These are phyloP conservation scores for Mycothermus thermophilus DNA, from an alignment of 495 filamentous ascomycete species.

Conservation along the genomic window DNA sequence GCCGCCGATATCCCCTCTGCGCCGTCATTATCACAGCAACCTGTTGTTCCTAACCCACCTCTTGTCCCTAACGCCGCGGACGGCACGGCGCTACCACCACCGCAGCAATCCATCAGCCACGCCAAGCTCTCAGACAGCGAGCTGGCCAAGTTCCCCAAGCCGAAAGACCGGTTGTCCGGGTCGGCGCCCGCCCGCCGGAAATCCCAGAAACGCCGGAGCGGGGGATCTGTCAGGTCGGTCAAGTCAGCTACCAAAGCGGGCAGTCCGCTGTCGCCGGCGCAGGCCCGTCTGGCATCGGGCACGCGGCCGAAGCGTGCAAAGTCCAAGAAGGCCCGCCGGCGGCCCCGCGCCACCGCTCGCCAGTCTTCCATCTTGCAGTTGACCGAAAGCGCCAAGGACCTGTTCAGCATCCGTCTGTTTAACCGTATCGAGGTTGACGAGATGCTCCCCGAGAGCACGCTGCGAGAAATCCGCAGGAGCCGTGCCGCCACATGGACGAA, in stretches of 20 bases:
- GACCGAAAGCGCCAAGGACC: conserved; percentile 33
- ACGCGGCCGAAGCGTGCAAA: conserved; percentile 26
- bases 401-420: conserved; percentile 32
- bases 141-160: conserved; percentile 7
- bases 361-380: conserved; percentile 32
- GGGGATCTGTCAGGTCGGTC: conserved; percentile 12
- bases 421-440: conserved; percentile 36
- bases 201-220: conserved; percentile 16
- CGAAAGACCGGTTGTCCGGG: conserved; percentile 1
- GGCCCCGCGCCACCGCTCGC: conserved; percentile 16
- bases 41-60: too few species aligned
- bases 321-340: conserved; percentile 24
- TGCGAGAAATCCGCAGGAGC: conserved; percentile 27
- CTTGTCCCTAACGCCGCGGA: too few species aligned
- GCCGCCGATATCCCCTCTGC: not conserved
- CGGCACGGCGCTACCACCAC: conserved; percentile 31
- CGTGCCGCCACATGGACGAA: conserved; percentile 13
- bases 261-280: conserved; percentile 9
- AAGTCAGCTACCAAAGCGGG: conserved; percentile 14
- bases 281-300: conserved; percentile 13
- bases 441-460: conserved; percentile 33
- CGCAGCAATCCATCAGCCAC: conserved; percentile 21
- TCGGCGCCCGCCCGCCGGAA: conserved; percentile 10
- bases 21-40: too few species aligned
- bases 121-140: conserved; percentile 13